phyloP scores from a whole-genome alignment of 108 stramenopile species.

The Pelagomonas calceolata region DNA sequence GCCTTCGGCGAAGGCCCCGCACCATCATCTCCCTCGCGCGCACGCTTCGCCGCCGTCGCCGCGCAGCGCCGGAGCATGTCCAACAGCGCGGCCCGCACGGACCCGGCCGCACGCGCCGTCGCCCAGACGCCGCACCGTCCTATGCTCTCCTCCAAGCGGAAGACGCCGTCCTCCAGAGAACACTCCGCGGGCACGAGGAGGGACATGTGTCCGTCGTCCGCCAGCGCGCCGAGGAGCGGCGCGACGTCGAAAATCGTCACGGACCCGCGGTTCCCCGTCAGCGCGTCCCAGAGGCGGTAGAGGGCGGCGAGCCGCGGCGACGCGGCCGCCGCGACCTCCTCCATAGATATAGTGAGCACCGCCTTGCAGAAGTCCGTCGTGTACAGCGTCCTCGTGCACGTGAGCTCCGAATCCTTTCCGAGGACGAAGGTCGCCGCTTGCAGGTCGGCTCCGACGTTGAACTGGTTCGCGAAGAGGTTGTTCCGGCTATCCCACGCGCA shows the following conservation, averaged over 20 bases:
- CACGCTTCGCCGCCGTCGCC: too few species aligned
- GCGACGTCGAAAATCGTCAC: neutral
- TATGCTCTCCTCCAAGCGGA: too few species aligned
- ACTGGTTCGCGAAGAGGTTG: neutral
- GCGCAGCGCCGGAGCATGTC: too few species aligned
- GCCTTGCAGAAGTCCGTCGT: slow-evolving; percentile 1
- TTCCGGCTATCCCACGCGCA: neutral
- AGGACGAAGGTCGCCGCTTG: neutral
- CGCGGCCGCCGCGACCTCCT: neutral
- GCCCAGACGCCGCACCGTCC: too few species aligned
- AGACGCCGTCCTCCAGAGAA: too few species aligned
- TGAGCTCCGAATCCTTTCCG: neutral
- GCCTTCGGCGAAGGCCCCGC: too few species aligned
- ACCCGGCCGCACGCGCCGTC: too few species aligned
- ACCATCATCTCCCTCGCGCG: too few species aligned
- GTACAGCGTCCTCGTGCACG: neutral
- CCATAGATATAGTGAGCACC: neutral
- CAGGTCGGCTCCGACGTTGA: neutral
- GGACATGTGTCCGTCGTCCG: neutral
- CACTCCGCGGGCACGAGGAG: too few species aligned
- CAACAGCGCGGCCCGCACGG: too few species aligned
- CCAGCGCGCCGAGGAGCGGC: neutral
- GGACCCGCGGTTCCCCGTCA: neutral
- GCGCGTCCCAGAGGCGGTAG: neutral
- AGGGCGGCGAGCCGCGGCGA: neutral